phyloP scores from a whole-genome alignment of 352 stramenopile genomes.

The Pythium coloratum region DNA sequence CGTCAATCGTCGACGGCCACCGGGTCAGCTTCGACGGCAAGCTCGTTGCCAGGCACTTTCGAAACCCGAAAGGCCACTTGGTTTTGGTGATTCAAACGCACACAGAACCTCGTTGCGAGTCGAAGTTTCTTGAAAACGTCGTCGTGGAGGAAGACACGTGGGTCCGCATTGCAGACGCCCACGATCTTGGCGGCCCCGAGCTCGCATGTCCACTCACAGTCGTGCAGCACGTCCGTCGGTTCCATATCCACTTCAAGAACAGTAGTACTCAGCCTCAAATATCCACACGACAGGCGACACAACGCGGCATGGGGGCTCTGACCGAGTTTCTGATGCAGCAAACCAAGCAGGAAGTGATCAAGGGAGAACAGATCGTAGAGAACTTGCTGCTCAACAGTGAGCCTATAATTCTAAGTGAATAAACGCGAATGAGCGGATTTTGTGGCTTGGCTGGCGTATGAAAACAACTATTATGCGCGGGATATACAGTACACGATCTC shows the following conservation, averaged over 20 bases:
- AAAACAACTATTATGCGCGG: too few species aligned
- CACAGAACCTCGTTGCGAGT: constrained; percentile 9
- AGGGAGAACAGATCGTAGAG: constrained; percentile 9
- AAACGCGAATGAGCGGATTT: too few species aligned
- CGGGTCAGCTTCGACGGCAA: constrained; percentile 13
- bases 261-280: too few species aligned
- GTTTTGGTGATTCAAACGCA: constrained; percentile 11
- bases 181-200: not conserved
- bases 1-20: constrained; percentile 11
- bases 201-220: constrained; percentile 13
- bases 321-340: not conserved
- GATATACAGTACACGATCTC: too few species aligned
- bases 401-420: too few species aligned
- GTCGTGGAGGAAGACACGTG: constrained; percentile 20
- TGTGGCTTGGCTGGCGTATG: too few species aligned
- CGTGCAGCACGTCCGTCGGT: constrained; percentile 15
- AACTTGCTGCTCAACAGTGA: constrained; percentile 10
- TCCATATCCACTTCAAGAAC: constrained; percentile 1
- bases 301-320: not conserved
- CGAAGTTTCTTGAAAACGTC: constrained; percentile 6
- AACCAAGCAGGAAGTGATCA: not conserved
- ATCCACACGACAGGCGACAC: not conserved
- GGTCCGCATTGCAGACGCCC: constrained; percentile 5
- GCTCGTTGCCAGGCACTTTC: constrained; percentile 14
- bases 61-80: not conserved